These are phyloP conservation scores for Neopestalotiopsis sp. DNA, from an alignment of 2,329 filamentous ascomycete species.

Conservation along the genomic window DNA sequence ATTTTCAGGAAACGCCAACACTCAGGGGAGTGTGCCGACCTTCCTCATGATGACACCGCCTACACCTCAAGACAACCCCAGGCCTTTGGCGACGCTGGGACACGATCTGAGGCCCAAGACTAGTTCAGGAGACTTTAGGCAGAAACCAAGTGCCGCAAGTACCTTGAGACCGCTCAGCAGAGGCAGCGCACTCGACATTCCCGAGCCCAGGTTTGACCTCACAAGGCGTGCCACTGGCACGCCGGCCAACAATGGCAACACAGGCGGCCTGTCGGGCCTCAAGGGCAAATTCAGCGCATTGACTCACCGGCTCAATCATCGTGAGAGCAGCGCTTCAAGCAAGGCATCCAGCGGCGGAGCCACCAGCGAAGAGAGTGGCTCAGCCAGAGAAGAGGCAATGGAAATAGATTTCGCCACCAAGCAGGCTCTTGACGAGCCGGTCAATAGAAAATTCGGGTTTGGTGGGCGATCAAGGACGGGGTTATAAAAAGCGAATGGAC, in stretches of 20 bases:
- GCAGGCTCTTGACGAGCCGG: not conserved
- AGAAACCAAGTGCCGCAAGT: slow-evolving; percentile 33
- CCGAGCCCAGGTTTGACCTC: not conserved
- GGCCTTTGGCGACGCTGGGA: slow-evolving; percentile 29
- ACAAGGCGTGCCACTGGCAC: not conserved
- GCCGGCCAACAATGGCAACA: not conserved
- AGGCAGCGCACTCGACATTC: slow-evolving; percentile 17
- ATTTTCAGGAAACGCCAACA: slow-evolving; percentile 28
- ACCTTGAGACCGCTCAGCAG: slow-evolving; percentile 25
- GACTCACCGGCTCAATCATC: slow-evolving; percentile 32
- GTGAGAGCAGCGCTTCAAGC: slow-evolving; percentile 16
- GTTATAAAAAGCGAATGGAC: not conserved
- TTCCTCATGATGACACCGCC: slow-evolving; percentile 39
- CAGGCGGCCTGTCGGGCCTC: not conserved
- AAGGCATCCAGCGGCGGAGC: not conserved
- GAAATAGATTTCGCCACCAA: not conserved
- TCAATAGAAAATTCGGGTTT: slow-evolving; percentile 1
- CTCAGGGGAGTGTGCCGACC: slow-evolving; percentile 32
- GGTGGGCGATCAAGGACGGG: not conserved
- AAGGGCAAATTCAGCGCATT: slow-evolving; percentile 20
- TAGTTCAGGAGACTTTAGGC: slow-evolving; percentile 11
- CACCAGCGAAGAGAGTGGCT: not conserved
- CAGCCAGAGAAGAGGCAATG: not conserved
- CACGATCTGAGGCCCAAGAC: slow-evolving; percentile 24
- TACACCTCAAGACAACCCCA: slow-evolving; percentile 26